Percentiles rank a stretch among this genome's conserved stretches.
Conservation (phyloP, 73 alveolate species). For the Halteria grandinella region DNA sequence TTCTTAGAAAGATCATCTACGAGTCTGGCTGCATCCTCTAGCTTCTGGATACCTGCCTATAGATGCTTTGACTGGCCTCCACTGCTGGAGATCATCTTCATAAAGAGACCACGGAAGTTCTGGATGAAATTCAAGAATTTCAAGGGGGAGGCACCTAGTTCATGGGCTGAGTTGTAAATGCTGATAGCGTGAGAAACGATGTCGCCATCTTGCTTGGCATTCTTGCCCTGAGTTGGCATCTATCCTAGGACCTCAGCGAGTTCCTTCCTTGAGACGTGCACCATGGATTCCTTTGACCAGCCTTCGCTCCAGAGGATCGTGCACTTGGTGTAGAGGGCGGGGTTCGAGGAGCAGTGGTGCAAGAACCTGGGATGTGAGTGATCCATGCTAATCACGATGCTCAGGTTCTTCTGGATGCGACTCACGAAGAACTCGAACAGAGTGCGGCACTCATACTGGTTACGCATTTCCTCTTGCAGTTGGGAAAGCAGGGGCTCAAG, state of each 20-base stretch:
- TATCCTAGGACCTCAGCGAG: constrained; percentile 56
- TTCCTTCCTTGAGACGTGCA: constrained; percentile 60
- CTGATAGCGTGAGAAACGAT: constrained; percentile 39
- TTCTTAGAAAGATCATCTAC: constrained; percentile 91
- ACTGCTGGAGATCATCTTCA: constrained; percentile 84
- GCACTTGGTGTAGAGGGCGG: constrained; percentile 96
- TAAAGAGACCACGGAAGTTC: constrained; percentile 66
- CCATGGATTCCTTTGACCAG: constrained; percentile 77
- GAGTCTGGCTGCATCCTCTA: constrained; percentile 96
- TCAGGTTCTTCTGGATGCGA: constrained; percentile 91
- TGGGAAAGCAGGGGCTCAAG: constrained; percentile 88
- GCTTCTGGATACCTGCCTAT: constrained; percentile 95
- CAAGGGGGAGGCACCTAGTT: constrained; percentile 77
- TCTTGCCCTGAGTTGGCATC: constrained; percentile 49
- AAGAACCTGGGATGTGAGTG: constrained; percentile 94
- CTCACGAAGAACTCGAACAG: constrained; percentile 84
- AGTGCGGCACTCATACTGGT: constrained; percentile 83
- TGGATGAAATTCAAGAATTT: constrained; percentile 71
- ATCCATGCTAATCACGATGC: constrained; percentile 96
- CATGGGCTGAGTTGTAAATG: constrained; percentile 59
- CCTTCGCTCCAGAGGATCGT: constrained; percentile 96
- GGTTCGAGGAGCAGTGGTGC: constrained; percentile 94
- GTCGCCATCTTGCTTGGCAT: constrained; percentile 63
- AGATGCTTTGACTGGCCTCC: constrained; percentile 96
- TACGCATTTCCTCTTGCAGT: constrained; percentile 81